These are phyloP conservation scores for Psilocybe cubensis DNA, from an alignment of 768 basidiomycete genomes.

Conservation along the genomic window DNA sequence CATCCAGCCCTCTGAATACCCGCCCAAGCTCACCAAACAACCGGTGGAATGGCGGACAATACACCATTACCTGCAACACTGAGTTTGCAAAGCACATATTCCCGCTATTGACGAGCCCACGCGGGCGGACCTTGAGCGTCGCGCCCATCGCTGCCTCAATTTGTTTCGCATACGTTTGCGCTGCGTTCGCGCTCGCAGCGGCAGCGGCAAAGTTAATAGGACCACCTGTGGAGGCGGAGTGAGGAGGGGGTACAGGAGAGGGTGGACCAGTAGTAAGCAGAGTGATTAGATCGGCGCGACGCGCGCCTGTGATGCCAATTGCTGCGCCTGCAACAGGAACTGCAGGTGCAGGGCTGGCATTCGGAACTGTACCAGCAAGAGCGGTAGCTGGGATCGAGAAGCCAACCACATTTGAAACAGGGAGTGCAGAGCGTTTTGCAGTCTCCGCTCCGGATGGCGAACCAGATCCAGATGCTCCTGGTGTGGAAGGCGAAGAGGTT, in stretches of 20 bases:
- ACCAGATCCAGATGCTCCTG: slow-evolving; percentile 24
- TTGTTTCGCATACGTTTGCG: background rate
- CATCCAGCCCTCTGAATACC: slow-evolving; percentile 8
- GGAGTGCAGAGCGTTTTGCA: slow-evolving; percentile 52
- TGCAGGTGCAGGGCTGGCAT: background rate
- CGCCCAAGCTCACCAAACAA: slow-evolving; percentile 76
- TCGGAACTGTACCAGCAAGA: slow-evolving; percentile 23
- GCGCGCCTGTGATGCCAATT: slow-evolving; percentile 30
- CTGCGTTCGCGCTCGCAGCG: slow-evolving; percentile 11
- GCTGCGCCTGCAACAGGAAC: background rate
- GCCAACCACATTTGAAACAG: slow-evolving; percentile 72
- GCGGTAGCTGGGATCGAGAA: slow-evolving; percentile 68
- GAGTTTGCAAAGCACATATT: slow-evolving; percentile 99
- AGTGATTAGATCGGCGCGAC: slow-evolving; percentile 53
- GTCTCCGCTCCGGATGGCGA: slow-evolving; percentile 35
- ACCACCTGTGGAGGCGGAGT: too few relatives aligned
- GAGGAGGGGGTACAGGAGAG: slow-evolving; percentile 15
- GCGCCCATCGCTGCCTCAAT: background rate
- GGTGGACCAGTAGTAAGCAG: slow-evolving; percentile 51
- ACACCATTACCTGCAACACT: slow-evolving; percentile 88
- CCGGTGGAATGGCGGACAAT: slow-evolving; percentile 84
- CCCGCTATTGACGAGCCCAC: slow-evolving; percentile 91
- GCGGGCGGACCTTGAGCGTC: slow-evolving; percentile 49
- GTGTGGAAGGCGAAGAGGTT: slow-evolving; percentile 27
- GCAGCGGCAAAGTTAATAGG: slow-evolving; percentile 19